phyloP scores from a whole-genome alignment of 805 yeast species.

The Wickerhamomyces bisporus region DNA sequence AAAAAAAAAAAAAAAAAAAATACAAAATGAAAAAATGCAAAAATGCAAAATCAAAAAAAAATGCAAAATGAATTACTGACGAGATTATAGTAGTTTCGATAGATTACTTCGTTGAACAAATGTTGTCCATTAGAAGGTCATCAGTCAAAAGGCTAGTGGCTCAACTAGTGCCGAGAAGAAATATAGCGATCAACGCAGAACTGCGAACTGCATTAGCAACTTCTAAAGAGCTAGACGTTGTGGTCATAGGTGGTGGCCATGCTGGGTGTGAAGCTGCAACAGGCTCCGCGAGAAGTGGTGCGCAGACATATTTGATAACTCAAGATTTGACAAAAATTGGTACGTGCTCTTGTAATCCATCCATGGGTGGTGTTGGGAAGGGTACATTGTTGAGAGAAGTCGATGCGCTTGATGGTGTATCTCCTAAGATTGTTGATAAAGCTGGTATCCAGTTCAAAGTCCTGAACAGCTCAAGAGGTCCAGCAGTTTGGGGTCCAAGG shows the following conservation, averaged over 20 bases:
- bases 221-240: conserved; percentile 46
- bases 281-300: conserved; percentile 84
- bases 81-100: no score
- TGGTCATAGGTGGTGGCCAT: conserved; percentile 96
- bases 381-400: conserved; percentile 90
- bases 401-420: conserved; percentile 94
- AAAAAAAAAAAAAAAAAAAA: no score
- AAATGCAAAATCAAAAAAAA: no score
- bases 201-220: conserved; percentile 9
- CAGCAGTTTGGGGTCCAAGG: conserved; percentile 98
- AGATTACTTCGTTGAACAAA: no score
- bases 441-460: conserved; percentile 92
- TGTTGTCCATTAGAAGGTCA: no score
- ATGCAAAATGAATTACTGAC: no score
- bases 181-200: conserved; percentile 20
- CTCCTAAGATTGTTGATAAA: conserved; percentile 78
- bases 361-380: conserved; percentile 97
- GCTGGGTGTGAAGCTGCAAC: conserved; percentile 98
- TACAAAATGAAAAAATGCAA: no score
- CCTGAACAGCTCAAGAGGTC: conserved; percentile 81
- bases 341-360: conserved; percentile 95
- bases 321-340: conserved; percentile 77
- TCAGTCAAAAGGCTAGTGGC: no score
- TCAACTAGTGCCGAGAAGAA: background rate
- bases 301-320: conserved; percentile 65